phyloP scores from a whole-genome alignment of 345 rosid species.

The Iberis pinnata region DNA sequence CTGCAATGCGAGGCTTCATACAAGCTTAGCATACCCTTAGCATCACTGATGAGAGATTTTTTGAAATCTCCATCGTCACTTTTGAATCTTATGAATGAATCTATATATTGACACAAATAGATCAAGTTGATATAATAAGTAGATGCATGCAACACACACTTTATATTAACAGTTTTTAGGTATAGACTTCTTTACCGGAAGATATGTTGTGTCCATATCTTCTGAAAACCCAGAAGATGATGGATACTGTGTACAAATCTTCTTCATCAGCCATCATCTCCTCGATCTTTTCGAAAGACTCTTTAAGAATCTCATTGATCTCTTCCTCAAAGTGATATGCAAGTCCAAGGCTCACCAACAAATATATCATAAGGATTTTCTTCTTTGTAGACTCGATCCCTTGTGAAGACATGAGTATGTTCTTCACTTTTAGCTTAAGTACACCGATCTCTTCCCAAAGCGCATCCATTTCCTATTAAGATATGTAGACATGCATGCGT shows the following conservation, averaged over 20 bases:
- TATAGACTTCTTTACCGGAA: no score
- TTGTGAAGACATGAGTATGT: background rate
- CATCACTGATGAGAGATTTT: background rate
- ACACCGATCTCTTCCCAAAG: background rate
- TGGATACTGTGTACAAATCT: no score
- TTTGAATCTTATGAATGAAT: constrained; percentile 25
- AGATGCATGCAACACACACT: no score
- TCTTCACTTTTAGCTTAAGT: background rate
- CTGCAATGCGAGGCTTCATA: constrained; percentile 29
- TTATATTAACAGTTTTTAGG: no score
- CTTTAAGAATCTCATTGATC: background rate
- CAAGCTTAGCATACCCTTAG: constrained; percentile 28
- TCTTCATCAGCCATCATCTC: constrained; percentile 4
- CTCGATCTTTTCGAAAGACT: background rate
- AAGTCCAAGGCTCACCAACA: constrained; percentile 13
- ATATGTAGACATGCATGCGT: no score
- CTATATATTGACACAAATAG: constrained; percentile 5
- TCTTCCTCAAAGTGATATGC: constrained; percentile 8
- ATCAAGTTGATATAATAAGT: background rate
- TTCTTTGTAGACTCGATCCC: background rate
- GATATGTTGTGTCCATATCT: no score
- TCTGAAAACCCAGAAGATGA: no score
- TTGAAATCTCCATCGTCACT: constrained; percentile 20
- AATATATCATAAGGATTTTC: background rate
- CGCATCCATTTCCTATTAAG: background rate